phyloP scores from a whole-genome alignment of 768 basidiomycete species.

The Tulasnella calospora region DNA sequence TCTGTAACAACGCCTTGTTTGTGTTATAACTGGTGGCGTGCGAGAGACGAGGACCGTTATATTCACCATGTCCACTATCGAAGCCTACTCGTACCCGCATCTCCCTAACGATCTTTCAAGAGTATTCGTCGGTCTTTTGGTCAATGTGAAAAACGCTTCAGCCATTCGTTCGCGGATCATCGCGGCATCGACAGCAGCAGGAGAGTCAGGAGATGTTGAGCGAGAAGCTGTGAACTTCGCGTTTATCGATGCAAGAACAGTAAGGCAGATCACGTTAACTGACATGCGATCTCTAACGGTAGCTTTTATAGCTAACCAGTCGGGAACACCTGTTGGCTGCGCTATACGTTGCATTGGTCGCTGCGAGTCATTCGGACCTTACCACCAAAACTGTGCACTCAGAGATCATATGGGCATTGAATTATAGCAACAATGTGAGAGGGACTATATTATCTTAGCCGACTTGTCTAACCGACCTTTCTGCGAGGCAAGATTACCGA shows the following conservation, averaged over 20 bases:
- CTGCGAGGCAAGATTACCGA: slow-evolving; percentile 65
- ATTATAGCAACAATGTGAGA: slow-evolving; percentile 78
- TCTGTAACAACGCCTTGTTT: not conserved
- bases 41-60: not conserved
- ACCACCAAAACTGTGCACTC: slow-evolving; percentile 86
- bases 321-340: slow-evolving; percentile 76
- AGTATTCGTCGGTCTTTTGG: slow-evolving; percentile 63
- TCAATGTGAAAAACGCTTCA: slow-evolving; percentile 57
- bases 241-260: slow-evolving; percentile 81
- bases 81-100: slow-evolving; percentile 53
- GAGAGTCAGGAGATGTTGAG: slow-evolving; percentile 58
- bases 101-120: slow-evolving; percentile 38
- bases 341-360: slow-evolving; percentile 72
- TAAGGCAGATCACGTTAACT: slow-evolving; percentile 40
- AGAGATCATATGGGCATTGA: slow-evolving; percentile 82
- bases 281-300: not conserved
- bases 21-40: not conserved
- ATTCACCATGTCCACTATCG: slow-evolving; percentile 40
- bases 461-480: not conserved
- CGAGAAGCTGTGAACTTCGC: slow-evolving; percentile 81
- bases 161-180: slow-evolving; percentile 63
- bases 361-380: slow-evolving; percentile 53
- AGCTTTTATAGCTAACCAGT: slow-evolving; percentile 64
- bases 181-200: slow-evolving; percentile 56
- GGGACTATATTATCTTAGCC: not conserved